Evolutionary conservation across 192 early-diverging fungal genomes (phyloP).

Genomic region (Powellomyces hirtus): DNA sequence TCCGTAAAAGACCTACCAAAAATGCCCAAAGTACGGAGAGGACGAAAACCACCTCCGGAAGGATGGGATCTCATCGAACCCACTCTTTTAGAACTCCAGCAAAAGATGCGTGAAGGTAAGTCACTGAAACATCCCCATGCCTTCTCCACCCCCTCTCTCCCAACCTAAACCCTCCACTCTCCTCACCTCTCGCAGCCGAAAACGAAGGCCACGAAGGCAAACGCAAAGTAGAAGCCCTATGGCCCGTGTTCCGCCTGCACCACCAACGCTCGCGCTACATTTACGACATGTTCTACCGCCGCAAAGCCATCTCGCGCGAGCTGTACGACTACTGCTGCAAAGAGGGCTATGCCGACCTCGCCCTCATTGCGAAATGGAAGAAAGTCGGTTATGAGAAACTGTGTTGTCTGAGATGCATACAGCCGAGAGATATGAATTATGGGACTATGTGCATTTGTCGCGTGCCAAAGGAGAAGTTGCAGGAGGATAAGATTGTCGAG

Average conservation of each 20-base stretch:
- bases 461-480: slow-evolving; percentile 86
- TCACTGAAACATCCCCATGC: not conserved
- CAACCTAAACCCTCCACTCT: no score
- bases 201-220: slow-evolving; percentile 93
- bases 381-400: slow-evolving; percentile 96
- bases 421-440: slow-evolving; percentile 95
- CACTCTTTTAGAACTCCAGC: slow-evolving; percentile 81
- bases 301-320: slow-evolving; percentile 87
- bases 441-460: slow-evolving; percentile 97
- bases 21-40: slow-evolving; percentile 57
- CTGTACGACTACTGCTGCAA: slow-evolving; percentile 94
- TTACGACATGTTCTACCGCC: slow-evolving; percentile 95
- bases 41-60: slow-evolving; percentile 85
- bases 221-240: slow-evolving; percentile 86
- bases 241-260: slow-evolving; percentile 94
- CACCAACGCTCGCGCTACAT: slow-evolving; percentile 97
- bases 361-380: slow-evolving; percentile 97
- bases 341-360: slow-evolving; percentile 85
- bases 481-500: slow-evolving; percentile 87
- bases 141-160: not conserved
- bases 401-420: slow-evolving; percentile 96
- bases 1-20: no score
- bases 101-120: slow-evolving; percentile 92
- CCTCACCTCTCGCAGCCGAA: slow-evolving; percentile 67
- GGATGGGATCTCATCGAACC: slow-evolving; percentile 97